Base-by-base conservation (phyloP, 768 basidiomycete species). In the Boletus insuetus region DNA sequence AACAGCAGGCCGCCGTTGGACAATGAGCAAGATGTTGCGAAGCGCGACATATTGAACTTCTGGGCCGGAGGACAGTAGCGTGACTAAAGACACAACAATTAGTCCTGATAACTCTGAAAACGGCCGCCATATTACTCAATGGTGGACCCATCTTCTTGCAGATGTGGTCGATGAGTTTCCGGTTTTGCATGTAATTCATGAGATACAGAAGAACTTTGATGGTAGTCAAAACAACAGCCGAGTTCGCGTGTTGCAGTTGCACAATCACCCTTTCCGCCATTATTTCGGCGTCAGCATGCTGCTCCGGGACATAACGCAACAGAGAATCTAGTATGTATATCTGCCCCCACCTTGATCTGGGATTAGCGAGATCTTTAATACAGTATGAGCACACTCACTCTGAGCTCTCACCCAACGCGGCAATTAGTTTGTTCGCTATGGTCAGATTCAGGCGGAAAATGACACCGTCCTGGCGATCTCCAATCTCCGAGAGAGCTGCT, bases 81-180 rank as follows among this genome's bases (percentile, higher is more conserved):
- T 93, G 22, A 99, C 97, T 98, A 68, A 0, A 20, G 20, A 26
- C 52, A 45, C 14, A 48, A 53, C n/a, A 22, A 43, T 58, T 24
- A 57, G 47, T 46, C 38, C 34, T 45, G 26, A 47, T 32, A 41
- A 49, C 32, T 3, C 0, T 29, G 13, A 26, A 53, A 41, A 35
- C 38, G 50, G 41, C 22, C 34, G 34, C 5, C 6, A 32, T 38
- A 38, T 49, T 63, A 95, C 96, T 96, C 71, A 99, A 74, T 22
- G 97, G 97, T 13, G 97, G 96, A 0, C 94, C 94, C 91, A 99
- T 96, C 77, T 98, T 98, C 72, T 90, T 87, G 74, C 97, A 97
- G 62, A 97, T 87, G 61, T 87, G 82, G 55, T 97, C 91, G 46
- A 97, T 89, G 46, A 93, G 74, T 40, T 79, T 82, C 54, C 90